Base-by-base conservation (phyloP, 805 yeast genomes). In the Candida sakaeoensis region DNA sequence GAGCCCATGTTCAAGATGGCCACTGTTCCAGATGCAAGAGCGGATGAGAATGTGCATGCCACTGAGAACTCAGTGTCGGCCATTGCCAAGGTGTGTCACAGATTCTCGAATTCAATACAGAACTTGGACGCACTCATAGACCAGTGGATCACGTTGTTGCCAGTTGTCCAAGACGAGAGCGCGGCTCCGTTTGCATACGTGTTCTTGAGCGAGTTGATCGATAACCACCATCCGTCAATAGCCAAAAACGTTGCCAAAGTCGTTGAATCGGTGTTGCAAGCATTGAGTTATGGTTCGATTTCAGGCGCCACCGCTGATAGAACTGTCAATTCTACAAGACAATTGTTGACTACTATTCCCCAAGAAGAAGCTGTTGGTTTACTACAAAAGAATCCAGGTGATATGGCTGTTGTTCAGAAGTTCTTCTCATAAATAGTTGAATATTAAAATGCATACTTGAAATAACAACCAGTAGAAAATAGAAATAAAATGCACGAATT, bases 1-100 rank as follows among this genome's bases (percentile, higher is more conserved):
- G 87, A 80, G 47, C 79, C 87, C 14, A 72, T 93, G 60, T 75
- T 84, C 53, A 80, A 80, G 49, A 76, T 88, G 63, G 75, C 83
- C 14, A 70, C 78, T 28, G 79, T 80, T 17, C 89, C 95, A 6
- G 95, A 87, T 48, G 82, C 95, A 2, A 80, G 85, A 46, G 77
- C 80, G n/a, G 95, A 86, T 31, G 96, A 85, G 42, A 88, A 88
- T 53, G 61, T 85, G 29, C 75, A 75, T 41, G 95, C 97, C 4
- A 89, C 97, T 2, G 99, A 93, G 60, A 85, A 84, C 54, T 82
- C 88, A 9, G 71, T 82, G 43, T 76, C 86, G 3, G 79, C 97
- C 1, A 82, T 93, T 47, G 91, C 97, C 25, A 87, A 87, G 58
- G 77, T 91, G 8, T 71, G 90, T 45, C 85, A 81, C 46, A 63